Evolutionary conservation across 164 flowering plant genomes (phyloP), one percentile per base, ranked within the genome.

Genomic region (Euptelea pleiosperma): DNA sequence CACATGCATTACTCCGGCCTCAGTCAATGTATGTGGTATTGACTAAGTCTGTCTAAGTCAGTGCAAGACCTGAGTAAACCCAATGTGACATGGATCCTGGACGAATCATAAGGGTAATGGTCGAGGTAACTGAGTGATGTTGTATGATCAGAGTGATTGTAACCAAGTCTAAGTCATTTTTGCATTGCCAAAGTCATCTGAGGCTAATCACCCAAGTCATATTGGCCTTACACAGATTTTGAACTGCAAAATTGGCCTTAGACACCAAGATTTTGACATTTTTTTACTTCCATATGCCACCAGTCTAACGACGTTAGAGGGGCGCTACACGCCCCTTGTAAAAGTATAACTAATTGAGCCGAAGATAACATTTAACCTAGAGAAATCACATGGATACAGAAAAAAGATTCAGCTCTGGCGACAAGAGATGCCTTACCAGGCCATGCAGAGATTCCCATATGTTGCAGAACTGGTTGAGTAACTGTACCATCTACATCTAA

Each of bases 401-500:
- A 29, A 14, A 49, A 39, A 29, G 3, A n/a, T 3, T 11, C 22
- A 37, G 31, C 9, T 4, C 26, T 8, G 29, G 45, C 55, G 33
- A 28, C 15, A 54, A 35, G 11, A 22, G 44, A 61, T 29, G 50
- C 66, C 79, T 74, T 63, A 88, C 98, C 98, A 63, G 96, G 98
- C 96, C 98, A 88, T 58, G 88, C 90, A 52, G 90, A 71, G 55
- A 86, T 82, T 15, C 98, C 98, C 63, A 83, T 67, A 69, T 88
- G 98, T 60, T 91, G 87, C 60, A 91, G 75, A 71, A 91, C 88
- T 60, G 98, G 91, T 66, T 82, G 91, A 43, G 89, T 80, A 65
- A 82, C 73, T 36, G 81, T 75, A 31, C 98, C 98, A 74, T 86
- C 98, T 43, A 83, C 63, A 53, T 91, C 96, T 58, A 91, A 62